Evolutionary conservation across 192 early-diverging fungal species (phyloP), one percentile per base, ranked within the genome.

Genomic region (Jimgerdemannia lactiflua): DNA sequence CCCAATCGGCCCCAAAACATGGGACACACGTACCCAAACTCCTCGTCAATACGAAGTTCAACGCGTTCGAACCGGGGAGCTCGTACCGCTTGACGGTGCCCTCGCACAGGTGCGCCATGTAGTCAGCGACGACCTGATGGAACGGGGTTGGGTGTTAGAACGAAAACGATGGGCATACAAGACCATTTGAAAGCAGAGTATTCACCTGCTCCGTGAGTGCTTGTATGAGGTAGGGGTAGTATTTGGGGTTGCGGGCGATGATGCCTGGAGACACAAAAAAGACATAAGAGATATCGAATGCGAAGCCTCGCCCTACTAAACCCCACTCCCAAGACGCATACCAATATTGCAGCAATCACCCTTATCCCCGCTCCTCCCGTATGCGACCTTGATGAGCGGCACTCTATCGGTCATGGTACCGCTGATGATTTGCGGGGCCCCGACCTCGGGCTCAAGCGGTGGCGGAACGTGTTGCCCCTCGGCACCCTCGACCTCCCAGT

Each of bases 11-110:
- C n/a, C n/a, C 42, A 39, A 14, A 64, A 20, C 43, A 17, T 42
- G 40, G 63, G 39, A 54, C 11, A 54, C 49, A 54, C 49, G 72
- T 80, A 85, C 84, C 89, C 40, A 91, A 68, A 41, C 86, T 82
- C 49, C 82, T 86, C 9, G 90, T 91, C 19, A 89, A 70, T 6
- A 91, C 89, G 85, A 91, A 91, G 75, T 91, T 91, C 65, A 91
- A 70, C 19, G 82, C 88, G 59, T 83, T 70, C 10, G 79, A 75
- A 3, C 89, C 90, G 39, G 87, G 86, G 4, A 91, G 70, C 76
- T 89, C 88, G 77, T 89, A 90, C 65, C 89, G 79, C 4, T 82
- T 89, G 17, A 91, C 88, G n/a, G 77, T 72, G 18, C 90, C 90
- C 67, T 87, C 72, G 65, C 84, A 84, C n/a, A 91, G 71, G 77